Percentiles rank a stretch among this genome's conserved stretches.
These are phyloP conservation scores for Gonapodya sp. DNA, from an alignment of 192 early-diverging fungal species.

Conservation along the genomic window DNA sequence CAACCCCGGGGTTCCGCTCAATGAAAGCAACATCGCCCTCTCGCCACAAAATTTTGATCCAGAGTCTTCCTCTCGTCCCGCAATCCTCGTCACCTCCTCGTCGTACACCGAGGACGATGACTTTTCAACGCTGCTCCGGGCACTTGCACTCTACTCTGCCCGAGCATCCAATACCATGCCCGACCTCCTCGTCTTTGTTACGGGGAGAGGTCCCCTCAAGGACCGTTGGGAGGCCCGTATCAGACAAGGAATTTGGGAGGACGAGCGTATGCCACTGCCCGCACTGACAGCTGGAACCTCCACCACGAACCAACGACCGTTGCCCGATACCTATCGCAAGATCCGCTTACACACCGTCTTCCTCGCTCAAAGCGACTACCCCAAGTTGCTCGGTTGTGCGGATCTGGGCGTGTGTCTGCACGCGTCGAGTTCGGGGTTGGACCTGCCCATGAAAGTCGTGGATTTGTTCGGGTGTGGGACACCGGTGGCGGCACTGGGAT, in stretches of 20 bases:
- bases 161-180: slow-evolving; percentile 27
- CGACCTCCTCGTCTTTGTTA: slow-evolving; percentile 71
- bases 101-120: slow-evolving; percentile 97
- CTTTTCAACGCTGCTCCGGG: slow-evolving; percentile 70
- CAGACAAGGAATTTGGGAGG: background rate
- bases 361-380: slow-evolving; percentile 75
- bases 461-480: slow-evolving; percentile 97
- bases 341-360: slow-evolving; percentile 58
- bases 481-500: slow-evolving; percentile 71
- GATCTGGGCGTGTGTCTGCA: slow-evolving; percentile 91
- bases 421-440: slow-evolving; percentile 87
- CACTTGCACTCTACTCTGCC: slow-evolving; percentile 28
- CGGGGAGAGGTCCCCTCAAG: slow-evolving; percentile 82
- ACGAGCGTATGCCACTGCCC: slow-evolving; percentile 44
- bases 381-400: slow-evolving; percentile 75
- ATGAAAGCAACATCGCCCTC: background rate
- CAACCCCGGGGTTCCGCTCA: slow-evolving; percentile 11
- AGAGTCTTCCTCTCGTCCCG: slow-evolving; percentile 44
- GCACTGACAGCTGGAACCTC: slow-evolving; percentile 78
- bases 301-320: slow-evolving; percentile 71
- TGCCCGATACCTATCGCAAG: slow-evolving; percentile 15
- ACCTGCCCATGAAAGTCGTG: slow-evolving; percentile 97
- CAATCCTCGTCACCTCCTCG: slow-evolving; percentile 77
- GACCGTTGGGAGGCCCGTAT: slow-evolving; percentile 13
- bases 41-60: background rate